Conservation (phyloP, 2,329 filamentous ascomycete species). For the Botrytis deweyae region DNA sequence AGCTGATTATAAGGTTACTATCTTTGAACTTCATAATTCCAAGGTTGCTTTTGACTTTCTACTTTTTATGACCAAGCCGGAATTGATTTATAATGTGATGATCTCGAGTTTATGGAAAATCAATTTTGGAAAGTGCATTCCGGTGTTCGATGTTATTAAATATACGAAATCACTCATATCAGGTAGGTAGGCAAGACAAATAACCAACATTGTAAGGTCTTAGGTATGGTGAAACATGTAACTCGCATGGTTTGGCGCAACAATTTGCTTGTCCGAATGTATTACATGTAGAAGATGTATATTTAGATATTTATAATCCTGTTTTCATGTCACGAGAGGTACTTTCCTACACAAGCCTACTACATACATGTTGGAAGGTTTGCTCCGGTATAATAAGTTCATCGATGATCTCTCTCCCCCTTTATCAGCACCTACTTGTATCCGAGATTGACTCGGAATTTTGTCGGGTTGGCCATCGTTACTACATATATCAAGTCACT, state of each 20-base stretch:
- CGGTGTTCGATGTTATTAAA: neutral
- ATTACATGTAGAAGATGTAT: neutral
- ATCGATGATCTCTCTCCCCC: neutral
- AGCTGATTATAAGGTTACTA: too few relatives aligned
- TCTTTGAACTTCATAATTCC: neutral
- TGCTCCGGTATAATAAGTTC: neutral
- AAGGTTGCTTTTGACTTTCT: too few relatives aligned
- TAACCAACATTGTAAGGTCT: too few relatives aligned
- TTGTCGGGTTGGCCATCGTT: too few relatives aligned
- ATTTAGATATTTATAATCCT: neutral
- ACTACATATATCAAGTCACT: neutral
- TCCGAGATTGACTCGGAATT: neutral
- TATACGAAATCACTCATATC: neutral
- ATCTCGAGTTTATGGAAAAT: neutral
- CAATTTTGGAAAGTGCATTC: neutral
- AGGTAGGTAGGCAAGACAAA: neutral
- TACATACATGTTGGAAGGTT: neutral
- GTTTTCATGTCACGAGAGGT: neutral
- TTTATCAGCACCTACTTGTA: too few relatives aligned
- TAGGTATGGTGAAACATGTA: neutral
- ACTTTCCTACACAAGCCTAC: neutral
- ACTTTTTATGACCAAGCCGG: neutral
- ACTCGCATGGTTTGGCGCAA: neutral
- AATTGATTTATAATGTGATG: neutral
- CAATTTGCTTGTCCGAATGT: too few relatives aligned